These are phyloP conservation scores for Didymella exigua DNA, from an alignment of 2,329 filamentous ascomycete species.

Conservation along the genomic window DNA sequence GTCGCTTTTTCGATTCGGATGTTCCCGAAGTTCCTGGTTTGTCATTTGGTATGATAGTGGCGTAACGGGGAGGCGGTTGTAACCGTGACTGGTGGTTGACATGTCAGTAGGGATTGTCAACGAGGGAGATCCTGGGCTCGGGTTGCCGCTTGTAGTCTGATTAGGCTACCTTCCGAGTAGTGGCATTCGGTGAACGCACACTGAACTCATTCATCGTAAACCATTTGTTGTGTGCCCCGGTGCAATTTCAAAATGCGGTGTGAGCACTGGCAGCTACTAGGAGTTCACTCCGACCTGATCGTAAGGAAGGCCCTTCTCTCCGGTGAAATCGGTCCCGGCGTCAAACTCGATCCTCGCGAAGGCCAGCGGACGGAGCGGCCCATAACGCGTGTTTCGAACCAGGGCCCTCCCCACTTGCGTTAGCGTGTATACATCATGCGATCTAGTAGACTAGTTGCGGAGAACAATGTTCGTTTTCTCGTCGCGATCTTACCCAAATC, in stretches of 20 bases:
- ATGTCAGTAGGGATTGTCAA: conserved; percentile 6
- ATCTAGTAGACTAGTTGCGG: conserved; percentile 10
- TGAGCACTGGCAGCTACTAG: not conserved
- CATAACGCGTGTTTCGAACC: conserved; percentile 4
- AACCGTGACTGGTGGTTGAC: conserved; percentile 2
- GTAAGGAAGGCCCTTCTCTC: not conserved
- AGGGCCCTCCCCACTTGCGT: not conserved
- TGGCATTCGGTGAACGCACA: not conserved
- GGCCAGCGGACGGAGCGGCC: conserved; percentile 13
- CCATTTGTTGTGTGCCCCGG: not conserved
- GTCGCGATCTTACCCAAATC: conserved; percentile 9
- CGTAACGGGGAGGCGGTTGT: conserved; percentile 11
- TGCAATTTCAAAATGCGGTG: conserved; percentile 8
- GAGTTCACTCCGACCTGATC: not conserved
- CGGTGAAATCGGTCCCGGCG: conserved; percentile 2
- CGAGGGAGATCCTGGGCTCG: conserved; percentile 2
- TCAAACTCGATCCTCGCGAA: conserved; percentile 5
- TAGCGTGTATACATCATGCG: conserved; percentile 18
- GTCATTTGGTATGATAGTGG: conserved; percentile 1
- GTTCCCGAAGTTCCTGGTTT: not conserved
- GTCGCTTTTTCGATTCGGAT: not conserved
- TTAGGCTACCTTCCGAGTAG: not conserved
- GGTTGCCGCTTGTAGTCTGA: not conserved
- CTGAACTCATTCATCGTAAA: not conserved
- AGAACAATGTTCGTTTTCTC: conserved; percentile 12